A percentile compares a stretch with the other conserved stretches of the same genome.
These are phyloP conservation scores for Chondrostereum purpureum DNA, from an alignment of 1,284 basidiomycete species.

Conservation along the genomic window DNA sequence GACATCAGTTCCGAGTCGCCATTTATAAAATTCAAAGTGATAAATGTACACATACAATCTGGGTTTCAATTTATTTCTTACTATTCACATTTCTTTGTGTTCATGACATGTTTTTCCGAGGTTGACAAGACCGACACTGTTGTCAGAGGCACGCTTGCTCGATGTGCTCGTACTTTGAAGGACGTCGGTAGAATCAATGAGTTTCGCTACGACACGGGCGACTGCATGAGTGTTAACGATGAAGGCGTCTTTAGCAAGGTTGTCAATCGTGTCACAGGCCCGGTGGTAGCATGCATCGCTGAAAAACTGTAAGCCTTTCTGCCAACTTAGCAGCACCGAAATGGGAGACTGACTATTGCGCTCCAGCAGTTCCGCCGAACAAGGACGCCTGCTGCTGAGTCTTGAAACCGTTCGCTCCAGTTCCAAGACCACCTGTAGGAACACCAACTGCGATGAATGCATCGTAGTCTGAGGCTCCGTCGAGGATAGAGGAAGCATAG, in stretches of 20 bases:
- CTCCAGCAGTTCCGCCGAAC: neutral
- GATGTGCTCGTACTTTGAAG: no score
- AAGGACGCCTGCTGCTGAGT: neutral
- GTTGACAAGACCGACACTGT: no score
- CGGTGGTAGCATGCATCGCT: slow-evolving; percentile 21
- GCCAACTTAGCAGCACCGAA: no score
- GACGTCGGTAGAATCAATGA: slow-evolving; percentile 1
- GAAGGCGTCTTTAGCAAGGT: slow-evolving; percentile 10
- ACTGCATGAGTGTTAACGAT: neutral
- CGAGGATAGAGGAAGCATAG: slow-evolving; percentile 11
- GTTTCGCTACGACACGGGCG: neutral
- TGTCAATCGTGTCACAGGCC: slow-evolving; percentile 19
- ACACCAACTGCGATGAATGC: slow-evolving; percentile 20
- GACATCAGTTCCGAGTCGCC: no score
- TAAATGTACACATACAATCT: no score
- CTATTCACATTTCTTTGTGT: no score
- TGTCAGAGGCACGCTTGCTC: no score
- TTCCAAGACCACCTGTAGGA: slow-evolving; percentile 20
- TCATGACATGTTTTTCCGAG: no score
- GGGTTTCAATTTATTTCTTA: slow-evolving; percentile 12
- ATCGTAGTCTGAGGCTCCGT: slow-evolving; percentile 19
- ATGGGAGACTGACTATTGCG: no score
- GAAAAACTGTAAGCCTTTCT: no score
- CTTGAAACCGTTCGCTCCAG: slow-evolving; percentile 15
- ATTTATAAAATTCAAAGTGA: no score